Evolutionary conservation across 768 basidiomycete species (phyloP), one percentile per base, ranked within the genome.

Genomic region (Mycena sanguinolenta): DNA sequence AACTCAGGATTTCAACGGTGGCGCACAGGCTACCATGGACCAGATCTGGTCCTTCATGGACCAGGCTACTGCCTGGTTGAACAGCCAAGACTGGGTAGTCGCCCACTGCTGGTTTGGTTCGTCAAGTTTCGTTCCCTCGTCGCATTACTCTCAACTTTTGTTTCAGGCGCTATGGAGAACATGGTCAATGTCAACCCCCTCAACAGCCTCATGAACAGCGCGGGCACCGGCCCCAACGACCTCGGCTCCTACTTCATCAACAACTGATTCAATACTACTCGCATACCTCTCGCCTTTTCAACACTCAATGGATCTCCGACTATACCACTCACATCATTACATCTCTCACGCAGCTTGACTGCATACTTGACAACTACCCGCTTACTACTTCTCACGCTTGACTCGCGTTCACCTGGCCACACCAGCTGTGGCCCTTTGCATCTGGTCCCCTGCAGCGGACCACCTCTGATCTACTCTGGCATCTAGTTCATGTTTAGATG

Each of bases 101-200:
- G 79, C 77, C 2, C 86, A 88, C 74, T 87, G 84, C 73, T 86
- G 85, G 32, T 95, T 94, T 73, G 92, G 94, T 92, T 69, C 55
- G 88, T 82, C 8, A 30, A 58, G 88, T 81, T 9, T 36, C 39
- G 46, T 49, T 7, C 12, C 23, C 16, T 34, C 14, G 3, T 46
- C 13, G 44, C 1, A 39, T 61, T 49, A 1, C 9, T 32, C 10
- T 61, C n/a, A 44, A n/a, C 52, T 4, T 21, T 23, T 12, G 19
- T 39, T 55, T 21, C 4, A 73, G 71, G 71, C 60, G 72, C 72
- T 19, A 73, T 73, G 72, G 42, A 82, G 44, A 78, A 88, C 69
- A 81, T 91, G 83, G 79, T 82, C 57, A 84, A 85, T 58, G 91
- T 95, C 74, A 88, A 90, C 81, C 67, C 76, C 13, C 75, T 77